Evolutionary conservation across 371 early-diverging fungal genomes (phyloP).

Genomic region (Actinomortierella wolfii): DNA sequence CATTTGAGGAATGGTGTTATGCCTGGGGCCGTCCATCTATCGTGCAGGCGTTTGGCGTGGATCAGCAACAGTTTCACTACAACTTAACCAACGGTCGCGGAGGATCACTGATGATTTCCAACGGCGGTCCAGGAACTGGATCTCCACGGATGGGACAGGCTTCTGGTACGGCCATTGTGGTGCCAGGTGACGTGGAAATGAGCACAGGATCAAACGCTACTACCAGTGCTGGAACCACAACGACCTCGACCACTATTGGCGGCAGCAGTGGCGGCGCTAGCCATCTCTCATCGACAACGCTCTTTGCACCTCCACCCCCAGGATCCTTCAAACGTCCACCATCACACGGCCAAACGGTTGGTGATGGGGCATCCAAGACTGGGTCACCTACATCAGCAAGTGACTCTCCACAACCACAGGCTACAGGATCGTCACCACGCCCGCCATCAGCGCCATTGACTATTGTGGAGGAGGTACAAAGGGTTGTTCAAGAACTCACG

Average conservation of each 20-base stretch:
- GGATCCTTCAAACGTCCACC: conserved; percentile 4
- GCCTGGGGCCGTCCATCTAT: conserved; percentile 40
- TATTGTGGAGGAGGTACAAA: conserved; percentile 42
- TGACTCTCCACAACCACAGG: neutral
- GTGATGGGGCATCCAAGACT: conserved; percentile 3
- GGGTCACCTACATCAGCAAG: no score
- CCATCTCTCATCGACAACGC: conserved; percentile 10
- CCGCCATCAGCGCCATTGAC: conserved; percentile 19
- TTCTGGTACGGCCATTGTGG: conserved; percentile 10
- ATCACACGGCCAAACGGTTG: conserved; percentile 1
- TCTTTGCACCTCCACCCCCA: conserved; percentile 6
- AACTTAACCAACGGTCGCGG: neutral
- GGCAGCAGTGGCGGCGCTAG: neutral
- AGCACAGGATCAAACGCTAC: no score
- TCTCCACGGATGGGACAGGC: neutral
- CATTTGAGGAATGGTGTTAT: conserved; percentile 44
- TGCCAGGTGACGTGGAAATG: conserved; percentile 1
- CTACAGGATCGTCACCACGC: neutral
- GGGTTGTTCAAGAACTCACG: conserved; percentile 37
- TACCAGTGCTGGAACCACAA: no score
- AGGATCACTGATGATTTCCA: conserved; percentile 4
- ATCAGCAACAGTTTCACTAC: no score
- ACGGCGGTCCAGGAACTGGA: conserved; percentile 5
- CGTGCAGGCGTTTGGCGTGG: conserved; percentile 24
- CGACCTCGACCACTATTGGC: neutral